Evolutionary conservation across 148 eudicot genomes (phyloP), one percentile per base, ranked within the genome.

Genomic region (Heliosperma pusillum): DNA sequence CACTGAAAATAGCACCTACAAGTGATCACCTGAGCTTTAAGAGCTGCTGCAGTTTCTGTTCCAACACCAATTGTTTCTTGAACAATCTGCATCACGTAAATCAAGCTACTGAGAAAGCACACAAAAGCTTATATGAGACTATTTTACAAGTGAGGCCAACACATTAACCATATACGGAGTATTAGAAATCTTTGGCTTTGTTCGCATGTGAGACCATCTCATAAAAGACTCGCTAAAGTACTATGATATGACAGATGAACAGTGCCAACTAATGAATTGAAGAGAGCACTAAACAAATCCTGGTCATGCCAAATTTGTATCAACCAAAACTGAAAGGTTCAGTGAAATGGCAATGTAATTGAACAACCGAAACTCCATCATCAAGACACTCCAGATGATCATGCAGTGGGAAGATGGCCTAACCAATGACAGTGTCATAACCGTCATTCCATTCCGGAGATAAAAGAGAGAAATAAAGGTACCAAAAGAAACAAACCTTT

Each of bases 21-120:
- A 72, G 74, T 76, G 12, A 74, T 65, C 66, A 90, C 98, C 93
- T 94, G 98, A 55, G 96, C 96, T 83, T 94, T 91, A 55, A 94
- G 87, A 75, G 98, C 90, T 67, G 89, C 89, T 52, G 97, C 90
- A 72, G 98, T 91, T 78, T 91, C 93, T 45, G 92, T 87, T 79
- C 97, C 98, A 77, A 94, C 97, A 56, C 82, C 71, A 56, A 95
- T 69, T 29, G 98, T 92, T 0, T 89, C 93, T 40, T 90, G 89
- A 75, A 95, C 96, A 82, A 90, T 89, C 97, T 95, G 84, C 58
- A 27, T 83, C 69, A 76, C 75, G 75, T 63, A 76, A 45, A 75
- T 12, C 60, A 71, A 65, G 76, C 26, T 47, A 70, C 20, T 63
- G 19, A 50, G 7, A 44, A 21, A 45, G 5, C 15, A 45, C 50